Conservation (phyloP, 768 basidiomycete species). For the Naganishia randhawae region DNA sequence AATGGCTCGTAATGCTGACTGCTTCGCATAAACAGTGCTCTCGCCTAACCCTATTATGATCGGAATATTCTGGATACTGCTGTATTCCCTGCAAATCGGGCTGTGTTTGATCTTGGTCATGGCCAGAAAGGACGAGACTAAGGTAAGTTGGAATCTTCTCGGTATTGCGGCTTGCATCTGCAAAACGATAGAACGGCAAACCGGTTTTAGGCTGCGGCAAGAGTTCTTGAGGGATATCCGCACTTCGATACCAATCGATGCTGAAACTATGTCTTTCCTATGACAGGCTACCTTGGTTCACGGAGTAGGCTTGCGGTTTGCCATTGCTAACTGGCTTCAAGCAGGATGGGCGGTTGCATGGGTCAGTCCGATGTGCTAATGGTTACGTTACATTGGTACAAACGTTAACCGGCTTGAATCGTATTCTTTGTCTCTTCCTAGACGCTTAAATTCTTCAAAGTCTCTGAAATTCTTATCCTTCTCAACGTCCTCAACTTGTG, state of each 20-base stretch:
- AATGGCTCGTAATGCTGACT: background rate
- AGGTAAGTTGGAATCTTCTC: constrained; percentile 54
- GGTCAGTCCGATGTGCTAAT: constrained; percentile 31
- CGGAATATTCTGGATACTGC: constrained; percentile 49
- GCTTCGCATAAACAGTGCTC: constrained; percentile 52
- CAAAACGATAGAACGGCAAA: too few relatives aligned
- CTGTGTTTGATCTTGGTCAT: constrained; percentile 76
- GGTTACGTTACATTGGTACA: background rate
- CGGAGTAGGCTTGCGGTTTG: constrained; percentile 74
- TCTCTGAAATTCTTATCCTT: constrained; percentile 69
- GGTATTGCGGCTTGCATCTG: background rate
- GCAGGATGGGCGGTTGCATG: constrained; percentile 75
- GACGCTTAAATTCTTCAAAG: constrained; percentile 72
- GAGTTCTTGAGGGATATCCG: too few relatives aligned
- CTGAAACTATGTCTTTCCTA: background rate
- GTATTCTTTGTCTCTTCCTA: constrained; percentile 46
- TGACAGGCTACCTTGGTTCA: constrained; percentile 65
- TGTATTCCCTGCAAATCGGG: constrained; percentile 56
- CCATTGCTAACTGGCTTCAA: constrained; percentile 74
- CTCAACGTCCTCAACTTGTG: constrained; percentile 64
- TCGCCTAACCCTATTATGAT: constrained; percentile 59
- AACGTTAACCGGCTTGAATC: background rate
- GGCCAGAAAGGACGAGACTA: constrained; percentile 71
- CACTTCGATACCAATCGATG: background rate
- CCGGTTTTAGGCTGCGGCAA: too few relatives aligned